Conservation (phyloP, 2,329 filamentous ascomycete species). For the Sporothrix luriei region DNA sequence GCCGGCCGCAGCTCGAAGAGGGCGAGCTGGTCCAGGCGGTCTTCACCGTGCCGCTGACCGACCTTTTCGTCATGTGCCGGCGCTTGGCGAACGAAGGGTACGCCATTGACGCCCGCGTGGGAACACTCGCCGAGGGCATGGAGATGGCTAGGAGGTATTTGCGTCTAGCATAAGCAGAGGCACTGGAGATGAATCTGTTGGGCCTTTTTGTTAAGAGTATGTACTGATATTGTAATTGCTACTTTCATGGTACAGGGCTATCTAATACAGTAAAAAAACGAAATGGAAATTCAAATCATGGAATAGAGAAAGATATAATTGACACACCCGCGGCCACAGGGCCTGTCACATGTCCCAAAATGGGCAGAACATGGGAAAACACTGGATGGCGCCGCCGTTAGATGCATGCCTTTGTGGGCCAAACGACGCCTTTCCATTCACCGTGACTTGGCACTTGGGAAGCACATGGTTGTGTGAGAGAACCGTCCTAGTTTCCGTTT, state of each 20-base stretch:
- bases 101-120: conserved; percentile 77
- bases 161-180: neutral
- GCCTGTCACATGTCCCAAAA: neutral
- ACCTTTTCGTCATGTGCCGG: conserved; percentile 68
- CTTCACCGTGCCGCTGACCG: conserved; percentile 66
- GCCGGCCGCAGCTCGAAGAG: conserved; percentile 71
- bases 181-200: neutral
- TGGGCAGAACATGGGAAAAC: neutral
- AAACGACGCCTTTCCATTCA: no score
- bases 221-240: conserved; percentile 16
- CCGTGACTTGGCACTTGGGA: no score
- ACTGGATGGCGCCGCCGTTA: neutral
- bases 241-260: conserved; percentile 25
- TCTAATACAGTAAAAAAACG: conserved; percentile 3
- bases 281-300: neutral
- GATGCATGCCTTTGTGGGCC: neutral
- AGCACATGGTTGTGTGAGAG: no score
- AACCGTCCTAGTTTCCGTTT: neutral
- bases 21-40: conserved; percentile 77
- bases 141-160: conserved; percentile 65
- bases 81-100: conserved; percentile 69
- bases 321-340: neutral
- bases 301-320: neutral
- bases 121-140: conserved; percentile 76
- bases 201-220: neutral